Percentiles rank a stretch among this genome's conserved stretches.
Conservation (phyloP, 352 stramenopile genomes). For the Pythium utonaiense region DNA sequence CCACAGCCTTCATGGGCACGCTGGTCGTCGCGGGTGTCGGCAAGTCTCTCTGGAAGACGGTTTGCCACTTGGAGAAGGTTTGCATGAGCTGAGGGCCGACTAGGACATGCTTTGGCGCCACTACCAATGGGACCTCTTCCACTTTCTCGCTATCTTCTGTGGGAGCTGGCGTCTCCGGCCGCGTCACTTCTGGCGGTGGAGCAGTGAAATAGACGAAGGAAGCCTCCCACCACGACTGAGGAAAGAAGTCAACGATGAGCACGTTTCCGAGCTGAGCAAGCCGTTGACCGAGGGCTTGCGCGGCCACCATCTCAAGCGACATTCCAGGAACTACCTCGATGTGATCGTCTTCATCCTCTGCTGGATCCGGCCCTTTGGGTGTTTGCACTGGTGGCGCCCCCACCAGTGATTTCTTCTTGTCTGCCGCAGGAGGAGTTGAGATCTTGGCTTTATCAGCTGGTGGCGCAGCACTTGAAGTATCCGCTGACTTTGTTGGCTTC, state of each 20-base stretch:
- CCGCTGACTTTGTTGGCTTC: neutral
- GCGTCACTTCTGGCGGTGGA: neutral
- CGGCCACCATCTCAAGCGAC: constrained; percentile 23
- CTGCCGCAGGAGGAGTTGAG: neutral
- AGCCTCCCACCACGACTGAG: constrained; percentile 25
- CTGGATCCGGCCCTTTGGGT: neutral
- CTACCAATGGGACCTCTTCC: neutral
- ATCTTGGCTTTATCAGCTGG: constrained; percentile 17
- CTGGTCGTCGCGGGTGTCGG: neutral
- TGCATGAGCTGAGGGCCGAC: constrained; percentile 17
- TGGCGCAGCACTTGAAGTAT: neutral
- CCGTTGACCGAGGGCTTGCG: constrained; percentile 16
- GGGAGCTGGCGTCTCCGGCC: neutral
- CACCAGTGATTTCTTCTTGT: constrained; percentile 18
- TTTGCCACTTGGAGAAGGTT: constrained; percentile 26
- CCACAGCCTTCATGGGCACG: constrained; percentile 30
- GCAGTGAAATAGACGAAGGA: constrained; percentile 23
- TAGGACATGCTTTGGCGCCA: constrained; percentile 12
- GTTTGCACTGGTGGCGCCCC: neutral
- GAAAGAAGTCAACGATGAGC: constrained; percentile 18
- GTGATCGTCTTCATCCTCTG: neutral
- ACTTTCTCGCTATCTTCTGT: neutral
- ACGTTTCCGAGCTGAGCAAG: constrained; percentile 2
- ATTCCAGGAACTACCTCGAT: constrained; percentile 18
- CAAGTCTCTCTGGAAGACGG: constrained; percentile 23